Evolutionary conservation across 306 rosid genomes (phyloP), one percentile per base, ranked within the genome.

Genomic region (Macrotyloma uniflorum): DNA sequence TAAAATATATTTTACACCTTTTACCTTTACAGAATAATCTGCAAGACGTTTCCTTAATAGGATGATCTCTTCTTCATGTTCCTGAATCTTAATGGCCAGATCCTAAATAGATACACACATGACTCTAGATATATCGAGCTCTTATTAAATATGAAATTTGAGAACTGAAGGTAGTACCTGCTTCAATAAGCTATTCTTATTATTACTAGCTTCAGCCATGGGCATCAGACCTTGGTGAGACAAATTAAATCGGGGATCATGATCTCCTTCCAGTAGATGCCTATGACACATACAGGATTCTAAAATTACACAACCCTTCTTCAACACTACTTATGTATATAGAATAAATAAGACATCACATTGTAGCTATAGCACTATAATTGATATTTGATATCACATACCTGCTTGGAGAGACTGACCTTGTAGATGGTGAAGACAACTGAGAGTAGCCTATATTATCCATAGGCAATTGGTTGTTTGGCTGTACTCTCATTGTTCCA

Each of bases 11-110:
- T 76, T 50, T 35, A 49, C 62, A 58, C 50, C 62, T 22, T 69
- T 84, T 83, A 94, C 98, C 98, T 91, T 88, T 51, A 85, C 72
- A 66, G 99, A 93, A 85, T 91, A 96, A 83, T 93, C 97, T 47
- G 93, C 90, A 75, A 96, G 93, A 71, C 85, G 94, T 64, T 84
- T 93, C 80, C 87, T 90, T 76, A 96, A 82, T 81, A 84, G 99
- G 83, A 80, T 84, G 83, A 93, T 87, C 86, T 96, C 97, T 76
- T 89, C 93, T 83, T 93, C 98, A 58, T 85, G 93, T 68, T 96
- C 99, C 79, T 76, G 91, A 67, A 91, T 53, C 86, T 86, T 91
- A 23, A 81, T 57, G 70, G 84, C 67, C 75, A 96, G 90, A 77
- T 92, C 97, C 90, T 89, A 80, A 16, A 72, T 73, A 79, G 64